Evolutionary conservation across 495 filamentous ascomycete genomes (phyloP).

Genomic region (Xylaria telfairii): DNA sequence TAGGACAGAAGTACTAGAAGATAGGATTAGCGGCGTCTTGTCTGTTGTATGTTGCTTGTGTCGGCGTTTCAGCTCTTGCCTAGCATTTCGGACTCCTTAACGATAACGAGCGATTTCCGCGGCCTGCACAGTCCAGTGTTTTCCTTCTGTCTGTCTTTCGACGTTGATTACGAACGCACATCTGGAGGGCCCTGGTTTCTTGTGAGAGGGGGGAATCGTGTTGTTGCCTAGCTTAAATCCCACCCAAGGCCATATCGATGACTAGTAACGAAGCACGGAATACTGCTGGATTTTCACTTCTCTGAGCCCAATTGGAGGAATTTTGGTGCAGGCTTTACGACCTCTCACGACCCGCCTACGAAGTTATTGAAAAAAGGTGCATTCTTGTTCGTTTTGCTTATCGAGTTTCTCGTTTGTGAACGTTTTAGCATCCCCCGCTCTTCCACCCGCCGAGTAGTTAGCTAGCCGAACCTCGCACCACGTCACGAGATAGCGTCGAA

Average conservation of each 20-base stretch:
- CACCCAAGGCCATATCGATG: conserved; percentile 1
- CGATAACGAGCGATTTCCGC: conserved; percentile 13
- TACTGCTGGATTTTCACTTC: conserved; percentile 27
- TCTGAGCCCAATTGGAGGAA: conserved; percentile 31
- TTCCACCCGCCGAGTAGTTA: conserved; percentile 40
- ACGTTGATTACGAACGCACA: conserved; percentile 15
- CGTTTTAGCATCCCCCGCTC: not conserved
- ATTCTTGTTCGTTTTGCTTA: conserved; percentile 6
- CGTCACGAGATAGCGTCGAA: not conserved
- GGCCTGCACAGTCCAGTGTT: conserved; percentile 1
- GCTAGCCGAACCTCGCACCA: not conserved
- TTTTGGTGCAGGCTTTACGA: conserved; percentile 32
- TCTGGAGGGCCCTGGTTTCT: not conserved
- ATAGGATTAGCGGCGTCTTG: not conserved
- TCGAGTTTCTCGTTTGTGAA: conserved; percentile 26
- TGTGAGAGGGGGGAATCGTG: not conserved
- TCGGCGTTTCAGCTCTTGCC: not conserved
- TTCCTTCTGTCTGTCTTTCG: conserved; percentile 1
- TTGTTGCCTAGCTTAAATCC: not conserved
- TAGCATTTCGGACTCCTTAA: conserved; percentile 9
- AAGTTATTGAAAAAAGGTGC: conserved; percentile 22
- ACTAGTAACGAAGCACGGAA: not conserved
- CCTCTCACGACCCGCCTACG: conserved; percentile 33
- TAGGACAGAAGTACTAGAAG: not conserved
- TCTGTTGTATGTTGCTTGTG: not conserved